phyloP scores from a whole-genome alignment of 2,329 filamentous ascomycete species.

The Fusarium nodosum region DNA sequence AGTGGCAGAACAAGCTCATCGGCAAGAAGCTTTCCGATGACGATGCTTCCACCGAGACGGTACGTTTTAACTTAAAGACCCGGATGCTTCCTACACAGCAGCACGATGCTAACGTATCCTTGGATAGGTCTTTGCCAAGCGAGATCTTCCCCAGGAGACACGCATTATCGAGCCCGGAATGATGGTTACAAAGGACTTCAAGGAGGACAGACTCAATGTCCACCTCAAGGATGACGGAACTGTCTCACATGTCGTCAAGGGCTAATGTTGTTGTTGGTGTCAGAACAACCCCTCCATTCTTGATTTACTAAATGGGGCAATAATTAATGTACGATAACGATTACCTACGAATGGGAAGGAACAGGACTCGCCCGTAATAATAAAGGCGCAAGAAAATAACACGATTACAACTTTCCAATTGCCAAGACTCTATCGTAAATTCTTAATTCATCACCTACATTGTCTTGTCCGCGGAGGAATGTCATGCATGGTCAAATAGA shows the following conservation, averaged over 20 bases:
- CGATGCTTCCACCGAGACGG: conserved; percentile 63
- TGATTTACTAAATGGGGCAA: background rate
- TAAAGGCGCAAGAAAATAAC: conserved; percentile 29
- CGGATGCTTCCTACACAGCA: background rate
- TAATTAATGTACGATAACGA: conserved; percentile 35
- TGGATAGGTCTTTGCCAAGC: conserved; percentile 69
- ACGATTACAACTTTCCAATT: conserved; percentile 5
- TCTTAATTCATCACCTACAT: background rate
- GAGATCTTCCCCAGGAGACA: conserved; percentile 68
- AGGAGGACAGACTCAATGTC: conserved; percentile 69
- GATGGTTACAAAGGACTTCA: conserved; percentile 71
- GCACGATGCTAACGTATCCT: background rate
- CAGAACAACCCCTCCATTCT: conserved; percentile 15
- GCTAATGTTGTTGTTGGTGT: conserved; percentile 52
- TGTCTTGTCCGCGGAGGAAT: background rate
- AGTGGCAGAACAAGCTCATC: conserved; percentile 73
- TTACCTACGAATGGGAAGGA: conserved; percentile 1
- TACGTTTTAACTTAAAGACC: conserved; percentile 51
- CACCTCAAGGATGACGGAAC: conserved; percentile 71
- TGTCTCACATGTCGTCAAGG: conserved; percentile 70
- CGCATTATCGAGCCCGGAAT: conserved; percentile 69
- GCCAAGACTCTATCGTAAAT: background rate
- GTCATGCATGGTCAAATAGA: background rate
- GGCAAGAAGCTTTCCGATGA: conserved; percentile 73
- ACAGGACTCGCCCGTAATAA: conserved; percentile 2